Conservation (phyloP, 1,284 basidiomycete species). For the Exobasidium cylindrosporum region DNA sequence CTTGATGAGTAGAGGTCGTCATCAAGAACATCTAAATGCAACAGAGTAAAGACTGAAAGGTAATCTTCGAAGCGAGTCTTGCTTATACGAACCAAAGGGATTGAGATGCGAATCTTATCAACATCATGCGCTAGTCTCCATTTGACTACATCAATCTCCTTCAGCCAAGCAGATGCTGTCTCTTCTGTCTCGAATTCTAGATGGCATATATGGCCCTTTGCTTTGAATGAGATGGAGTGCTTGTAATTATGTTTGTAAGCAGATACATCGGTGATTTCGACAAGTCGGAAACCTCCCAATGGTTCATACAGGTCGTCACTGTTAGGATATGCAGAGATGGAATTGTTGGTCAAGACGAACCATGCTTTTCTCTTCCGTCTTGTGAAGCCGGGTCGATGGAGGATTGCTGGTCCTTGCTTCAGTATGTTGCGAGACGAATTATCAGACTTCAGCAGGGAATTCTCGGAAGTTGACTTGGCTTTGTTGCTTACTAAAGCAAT, state of each 20-base stretch:
- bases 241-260: slow-evolving; percentile 17
- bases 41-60: slow-evolving; percentile 31
- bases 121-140: slow-evolving; percentile 15
- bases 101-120: slow-evolving; percentile 20
- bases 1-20: slow-evolving; percentile 39
- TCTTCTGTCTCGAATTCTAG: slow-evolving; percentile 49
- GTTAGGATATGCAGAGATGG: slow-evolving; percentile 36
- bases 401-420: slow-evolving; percentile 30
- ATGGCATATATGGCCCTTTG: slow-evolving; percentile 23
- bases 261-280: slow-evolving; percentile 19
- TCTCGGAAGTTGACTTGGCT: no score
- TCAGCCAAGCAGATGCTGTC: slow-evolving; percentile 35
- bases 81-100: slow-evolving; percentile 23
- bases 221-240: slow-evolving; percentile 31
- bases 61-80: slow-evolving; percentile 28
- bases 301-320: slow-evolving; percentile 46
- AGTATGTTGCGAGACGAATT: slow-evolving; percentile 3
- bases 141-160: slow-evolving; percentile 23
- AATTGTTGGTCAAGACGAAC: slow-evolving; percentile 30
- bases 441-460: no score
- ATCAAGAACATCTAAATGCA: slow-evolving; percentile 28
- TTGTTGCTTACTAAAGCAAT: slow-evolving; percentile 34
- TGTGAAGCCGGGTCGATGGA: slow-evolving; percentile 35
- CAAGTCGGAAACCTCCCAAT: slow-evolving; percentile 31
- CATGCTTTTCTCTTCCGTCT: slow-evolving; percentile 35